These are phyloP conservation scores for Cordyceps sp. DNA, from an alignment of 2,329 filamentous ascomycete species.

Conservation along the genomic window DNA sequence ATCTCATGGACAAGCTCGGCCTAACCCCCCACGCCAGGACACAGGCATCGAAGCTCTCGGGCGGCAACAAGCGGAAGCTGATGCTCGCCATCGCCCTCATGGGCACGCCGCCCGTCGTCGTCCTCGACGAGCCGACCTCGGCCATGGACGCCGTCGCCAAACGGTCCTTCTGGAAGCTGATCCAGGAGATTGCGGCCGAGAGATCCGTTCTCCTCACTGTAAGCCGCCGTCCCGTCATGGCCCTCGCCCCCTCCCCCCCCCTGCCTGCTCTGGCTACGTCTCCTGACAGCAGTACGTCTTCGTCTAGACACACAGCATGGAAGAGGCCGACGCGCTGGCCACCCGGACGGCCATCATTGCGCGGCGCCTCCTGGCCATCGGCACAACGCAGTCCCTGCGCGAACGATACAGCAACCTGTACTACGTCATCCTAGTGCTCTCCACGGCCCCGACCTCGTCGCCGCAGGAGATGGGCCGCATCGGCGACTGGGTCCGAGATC, in stretches of 20 bases:
- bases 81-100: constrained; percentile 73
- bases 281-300: neutral
- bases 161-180: constrained; percentile 72
- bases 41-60: constrained; percentile 60
- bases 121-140: constrained; percentile 70
- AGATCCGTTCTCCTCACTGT: constrained; percentile 58
- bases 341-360: constrained; percentile 36
- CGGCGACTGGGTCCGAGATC: constrained; percentile 33
- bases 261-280: neutral
- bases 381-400: constrained; percentile 39
- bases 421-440: constrained; percentile 45
- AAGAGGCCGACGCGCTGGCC: constrained; percentile 74
- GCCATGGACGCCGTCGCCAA: constrained; percentile 80
- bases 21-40: constrained; percentile 49
- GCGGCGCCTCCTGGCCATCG: constrained; percentile 36
- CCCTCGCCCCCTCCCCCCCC: neutral
- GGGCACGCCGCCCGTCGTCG: constrained; percentile 65
- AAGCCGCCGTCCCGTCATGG: neutral
- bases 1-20: constrained; percentile 58
- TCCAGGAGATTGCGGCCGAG: constrained; percentile 53
- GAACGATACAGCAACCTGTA: constrained; percentile 43
- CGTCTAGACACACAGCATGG: constrained; percentile 65
- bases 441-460: constrained; percentile 37
- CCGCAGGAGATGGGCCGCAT: constrained; percentile 38
- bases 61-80: constrained; percentile 77